Evolutionary conservation across 2,329 filamentous ascomycete genomes (phyloP), one percentile per base, ranked within the genome.

Genomic region (Colletotrichum musicola): DNA sequence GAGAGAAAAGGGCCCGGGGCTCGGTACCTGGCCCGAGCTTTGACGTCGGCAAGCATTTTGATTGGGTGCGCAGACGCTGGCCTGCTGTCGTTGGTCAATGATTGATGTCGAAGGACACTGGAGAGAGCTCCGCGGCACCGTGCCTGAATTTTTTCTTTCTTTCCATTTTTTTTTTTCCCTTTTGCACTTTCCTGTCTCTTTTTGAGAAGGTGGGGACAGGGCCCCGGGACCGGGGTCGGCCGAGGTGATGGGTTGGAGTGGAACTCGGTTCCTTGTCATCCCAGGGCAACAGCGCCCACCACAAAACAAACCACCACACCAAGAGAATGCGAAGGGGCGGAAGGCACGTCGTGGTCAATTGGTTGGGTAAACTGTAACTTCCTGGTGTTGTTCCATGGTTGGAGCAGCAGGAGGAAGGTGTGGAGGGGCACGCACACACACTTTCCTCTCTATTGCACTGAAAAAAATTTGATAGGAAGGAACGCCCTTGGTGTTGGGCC

Each of bases 1-100:
- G 10, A 35, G 30, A 35, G 30, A 5, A 35, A 10, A 35, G 7
- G 30, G 10, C 30, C 7, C 30, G 10, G 30, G 40, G 42, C 40
- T 40, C 38, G 7, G 14, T 4, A 4, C 30, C 30, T 64, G 64
- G 64, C 47, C 40, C 64, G 47, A 54, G 64, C 60, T 64, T 61
- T 1, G 56, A 51, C 10, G 22, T 27, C 22, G 59, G 44, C 35
- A 30, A 20, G 16, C 16, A 38, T 20, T 58, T 20, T 58, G 35
- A 58, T 46, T 64, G 59, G 64, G 14, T 50, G 35, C 14, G 14
- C 51, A 51, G 44, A 62, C 64, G 46, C 53, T 53, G 50, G 10
- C 6, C 9, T 18, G 25, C 38, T 54, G 22, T 54, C 40, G 49
- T 54, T 62, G 59, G 38, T 62, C 25, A 54, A 22, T 35, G 18